Evolutionary conservation across 352 stramenopile species (phyloP).

Genomic region (Phytophthora cactorum): DNA sequence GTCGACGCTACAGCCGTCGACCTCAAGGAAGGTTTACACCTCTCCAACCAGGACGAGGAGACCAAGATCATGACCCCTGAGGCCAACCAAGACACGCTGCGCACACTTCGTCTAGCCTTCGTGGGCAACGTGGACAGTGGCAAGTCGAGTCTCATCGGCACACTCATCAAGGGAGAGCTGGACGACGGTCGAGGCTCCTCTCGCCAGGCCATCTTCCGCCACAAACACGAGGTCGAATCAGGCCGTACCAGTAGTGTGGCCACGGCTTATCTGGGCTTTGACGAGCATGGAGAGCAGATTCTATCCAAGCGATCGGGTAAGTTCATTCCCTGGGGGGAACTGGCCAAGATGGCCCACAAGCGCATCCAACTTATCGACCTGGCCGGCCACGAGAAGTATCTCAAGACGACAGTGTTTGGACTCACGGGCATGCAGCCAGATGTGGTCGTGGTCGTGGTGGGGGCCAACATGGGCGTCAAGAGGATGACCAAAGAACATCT

Average conservation of each 20-base stretch:
- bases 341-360: constrained; percentile 81
- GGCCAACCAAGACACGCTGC: constrained; percentile 50
- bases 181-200: constrained; percentile 95
- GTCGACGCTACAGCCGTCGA: not conserved
- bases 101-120: constrained; percentile 87
- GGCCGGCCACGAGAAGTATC: constrained; percentile 97
- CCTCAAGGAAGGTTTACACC: not conserved
- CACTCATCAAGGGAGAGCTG: constrained; percentile 94
- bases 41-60: constrained; percentile 19
- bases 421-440: constrained; percentile 97
- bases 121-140: constrained; percentile 94
- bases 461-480: constrained; percentile 95
- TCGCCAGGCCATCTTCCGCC: constrained; percentile 84
- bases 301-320: constrained; percentile 77
- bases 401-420: constrained; percentile 99
- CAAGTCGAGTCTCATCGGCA: constrained; percentile 94
- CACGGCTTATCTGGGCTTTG: constrained; percentile 86
- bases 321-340: constrained; percentile 79
- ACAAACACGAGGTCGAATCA: constrained; percentile 88
- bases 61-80: constrained; percentile 8
- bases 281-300: constrained; percentile 76
- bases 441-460: constrained; percentile 94
- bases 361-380: constrained; percentile 90
- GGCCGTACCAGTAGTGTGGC: constrained; percentile 85
- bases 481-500: constrained; percentile 95